These are phyloP conservation scores for Meira nashicola DNA, from an alignment of 1,284 basidiomycete species.

Conservation along the genomic window DNA sequence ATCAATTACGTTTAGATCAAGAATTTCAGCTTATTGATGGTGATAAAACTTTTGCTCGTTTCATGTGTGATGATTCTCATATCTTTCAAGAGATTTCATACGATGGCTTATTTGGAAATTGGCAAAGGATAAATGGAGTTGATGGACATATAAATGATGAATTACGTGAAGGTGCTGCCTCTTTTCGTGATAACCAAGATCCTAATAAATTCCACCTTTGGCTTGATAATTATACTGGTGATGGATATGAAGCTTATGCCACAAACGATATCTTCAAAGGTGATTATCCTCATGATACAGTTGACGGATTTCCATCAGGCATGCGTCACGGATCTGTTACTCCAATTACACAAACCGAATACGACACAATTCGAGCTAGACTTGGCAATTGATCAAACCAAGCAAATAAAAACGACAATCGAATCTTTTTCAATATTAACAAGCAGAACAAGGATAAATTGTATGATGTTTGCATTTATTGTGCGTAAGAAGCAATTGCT, in stretches of 20 bases:
- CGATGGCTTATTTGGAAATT: conserved; percentile 12
- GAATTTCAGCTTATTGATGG: conserved; percentile 13
- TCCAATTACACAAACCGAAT: conserved; percentile 25
- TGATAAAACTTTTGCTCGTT: conserved; percentile 4
- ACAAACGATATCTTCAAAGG: conserved; percentile 9
- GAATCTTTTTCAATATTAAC: too few species aligned
- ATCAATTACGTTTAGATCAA: conserved; percentile 12
- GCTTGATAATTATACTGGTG: conserved; percentile 17
- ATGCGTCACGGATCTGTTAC: conserved; percentile 25
- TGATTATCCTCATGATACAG: neutral
- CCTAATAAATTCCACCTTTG: conserved; percentile 10
- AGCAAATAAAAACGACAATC: too few species aligned
- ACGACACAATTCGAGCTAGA: conserved; percentile 6
- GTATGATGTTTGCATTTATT: too few species aligned
- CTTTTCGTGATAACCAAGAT: conserved; percentile 16
- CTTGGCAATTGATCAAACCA: too few species aligned
- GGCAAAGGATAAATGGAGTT: neutral
- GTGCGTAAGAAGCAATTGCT: too few species aligned
- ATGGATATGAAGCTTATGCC: conserved; percentile 12
- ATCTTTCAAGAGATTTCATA: conserved; percentile 10
- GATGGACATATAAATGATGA: conserved; percentile 8
- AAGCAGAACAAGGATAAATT: too few species aligned
- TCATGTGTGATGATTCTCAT: conserved; percentile 11
- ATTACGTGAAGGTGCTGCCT: conserved; percentile 15
- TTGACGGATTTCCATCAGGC: conserved; percentile 16